Evolutionary conservation across 75 land plant genomes (phyloP).

Genomic region (Cryptomeria japonica): DNA sequence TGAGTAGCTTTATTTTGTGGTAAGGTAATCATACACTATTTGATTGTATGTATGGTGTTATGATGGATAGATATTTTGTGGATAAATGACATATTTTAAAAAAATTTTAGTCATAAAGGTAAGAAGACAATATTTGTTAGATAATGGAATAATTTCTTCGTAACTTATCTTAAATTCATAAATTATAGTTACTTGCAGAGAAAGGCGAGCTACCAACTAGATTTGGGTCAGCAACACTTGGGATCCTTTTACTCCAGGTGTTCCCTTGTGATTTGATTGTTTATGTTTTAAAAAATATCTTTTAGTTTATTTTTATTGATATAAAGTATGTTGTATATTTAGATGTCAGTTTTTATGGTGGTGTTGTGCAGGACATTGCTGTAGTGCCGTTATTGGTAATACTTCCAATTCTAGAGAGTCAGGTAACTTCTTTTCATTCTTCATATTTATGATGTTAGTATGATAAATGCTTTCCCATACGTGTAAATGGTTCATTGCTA

Average conservation of each 20-base stretch:
- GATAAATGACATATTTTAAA: neutral
- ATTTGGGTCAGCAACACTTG: slow-evolving; percentile 86
- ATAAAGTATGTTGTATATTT: slow-evolving; percentile 16
- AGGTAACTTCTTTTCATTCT: slow-evolving; percentile 41
- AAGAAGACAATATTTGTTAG: neutral
- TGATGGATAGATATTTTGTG: neutral
- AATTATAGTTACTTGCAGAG: slow-evolving; percentile 82
- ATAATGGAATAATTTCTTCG: neutral
- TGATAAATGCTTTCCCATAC: neutral
- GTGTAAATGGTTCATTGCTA: neutral
- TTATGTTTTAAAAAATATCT: neutral
- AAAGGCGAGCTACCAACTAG: slow-evolving; percentile 95
- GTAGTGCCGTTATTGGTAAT: slow-evolving; percentile 96
- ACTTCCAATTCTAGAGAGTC: slow-evolving; percentile 91
- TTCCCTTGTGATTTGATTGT: neutral
- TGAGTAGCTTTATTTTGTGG: neutral
- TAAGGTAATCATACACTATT: neutral
- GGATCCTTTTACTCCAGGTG: slow-evolving; percentile 81
- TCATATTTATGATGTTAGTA: neutral
- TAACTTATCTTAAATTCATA: slow-evolving; percentile 9
- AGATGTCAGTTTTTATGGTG: slow-evolving; percentile 15
- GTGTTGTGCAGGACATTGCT: slow-evolving; percentile 83
- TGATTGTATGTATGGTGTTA: neutral
- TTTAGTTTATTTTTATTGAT: slow-evolving; percentile 1
- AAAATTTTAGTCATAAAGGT: neutral